Evolutionary conservation across 2,329 filamentous ascomycete species (phyloP).

Genomic region (Fusarium torreyae): DNA sequence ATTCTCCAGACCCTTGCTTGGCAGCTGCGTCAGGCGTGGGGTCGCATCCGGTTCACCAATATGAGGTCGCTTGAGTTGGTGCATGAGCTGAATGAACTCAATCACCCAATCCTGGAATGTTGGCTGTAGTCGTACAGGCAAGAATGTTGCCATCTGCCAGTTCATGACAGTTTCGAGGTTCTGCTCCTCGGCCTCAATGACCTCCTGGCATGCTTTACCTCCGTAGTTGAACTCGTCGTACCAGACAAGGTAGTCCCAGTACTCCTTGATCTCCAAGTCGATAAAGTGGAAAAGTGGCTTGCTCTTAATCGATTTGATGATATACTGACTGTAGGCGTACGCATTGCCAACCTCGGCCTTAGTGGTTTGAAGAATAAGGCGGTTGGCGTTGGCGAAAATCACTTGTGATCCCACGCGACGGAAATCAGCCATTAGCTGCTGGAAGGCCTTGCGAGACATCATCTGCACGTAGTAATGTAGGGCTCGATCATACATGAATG

Average conservation of each 20-base stretch:
- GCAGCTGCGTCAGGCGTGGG: constrained; percentile 71
- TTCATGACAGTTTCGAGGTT: constrained; percentile 94
- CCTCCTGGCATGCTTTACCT: constrained; percentile 89
- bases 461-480: constrained; percentile 98
- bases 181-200: constrained; percentile 81
- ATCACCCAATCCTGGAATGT: constrained; percentile 94
- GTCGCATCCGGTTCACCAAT: constrained; percentile 66
- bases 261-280: constrained; percentile 97
- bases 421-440: constrained; percentile 98
- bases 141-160: constrained; percentile 95
- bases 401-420: constrained; percentile 94
- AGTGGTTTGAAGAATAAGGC: constrained; percentile 92
- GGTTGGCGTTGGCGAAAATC: constrained; percentile 92
- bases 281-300: constrained; percentile 98
- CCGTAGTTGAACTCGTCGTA: constrained; percentile 99
- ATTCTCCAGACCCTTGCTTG: constrained; percentile 71
- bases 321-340: constrained; percentile 96
- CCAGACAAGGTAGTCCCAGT: constrained; percentile 99
- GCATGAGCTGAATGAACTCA: constrained; percentile 96
- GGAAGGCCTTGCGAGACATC: constrained; percentile 97
- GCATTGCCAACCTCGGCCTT: constrained; percentile 98
- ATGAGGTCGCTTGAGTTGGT: constrained; percentile 81
- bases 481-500: constrained; percentile 94
- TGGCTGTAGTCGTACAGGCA: constrained; percentile 84
- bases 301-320: constrained; percentile 95